These are phyloP conservation scores for Monosporascus sp. DNA, from an alignment of 2,329 filamentous ascomycete genomes.

Conservation along the genomic window DNA sequence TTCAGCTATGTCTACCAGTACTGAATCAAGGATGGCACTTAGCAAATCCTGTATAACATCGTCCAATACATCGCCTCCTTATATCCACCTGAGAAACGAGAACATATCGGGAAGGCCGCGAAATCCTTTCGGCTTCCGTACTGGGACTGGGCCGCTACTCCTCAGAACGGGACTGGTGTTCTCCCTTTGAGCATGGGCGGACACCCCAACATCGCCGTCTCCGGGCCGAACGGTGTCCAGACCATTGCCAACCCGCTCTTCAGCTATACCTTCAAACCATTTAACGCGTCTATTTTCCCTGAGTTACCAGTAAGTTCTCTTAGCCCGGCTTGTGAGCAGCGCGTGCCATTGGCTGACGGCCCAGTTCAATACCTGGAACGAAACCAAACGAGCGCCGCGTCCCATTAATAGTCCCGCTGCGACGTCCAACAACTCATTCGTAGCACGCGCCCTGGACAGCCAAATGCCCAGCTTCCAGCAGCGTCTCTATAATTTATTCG, in stretches of 20 bases:
- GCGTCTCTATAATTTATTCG: constrained; percentile 63
- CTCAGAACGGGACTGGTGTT: constrained; percentile 42
- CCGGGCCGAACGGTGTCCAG: constrained; percentile 51
- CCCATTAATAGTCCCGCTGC: constrained; percentile 34
- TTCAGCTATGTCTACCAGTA: not conserved
- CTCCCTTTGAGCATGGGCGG: constrained; percentile 44
- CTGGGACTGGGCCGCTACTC: constrained; percentile 52
- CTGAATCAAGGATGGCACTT: constrained; percentile 24
- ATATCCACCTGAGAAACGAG: constrained; percentile 38
- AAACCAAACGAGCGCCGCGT: constrained; percentile 54
- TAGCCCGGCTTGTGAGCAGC: not conserved
- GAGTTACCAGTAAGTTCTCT: constrained; percentile 50
- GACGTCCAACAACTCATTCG: constrained; percentile 53
- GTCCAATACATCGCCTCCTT: constrained; percentile 28
- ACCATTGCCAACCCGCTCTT: constrained; percentile 58
- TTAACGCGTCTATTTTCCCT: constrained; percentile 53
- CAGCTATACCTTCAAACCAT: constrained; percentile 55
- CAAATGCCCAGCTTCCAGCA: constrained; percentile 52
- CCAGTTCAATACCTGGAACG: constrained; percentile 54
- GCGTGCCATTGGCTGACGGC: constrained; percentile 3
- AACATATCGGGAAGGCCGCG: constrained; percentile 47
- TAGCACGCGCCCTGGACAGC: constrained; percentile 47
- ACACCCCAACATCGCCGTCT: constrained; percentile 38
- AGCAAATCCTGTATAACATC: constrained; percentile 34
- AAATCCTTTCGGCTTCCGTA: constrained; percentile 51